Conservation (phyloP, 371 early-diverging fungal genomes). For the Choanephora cucurbitarum region DNA sequence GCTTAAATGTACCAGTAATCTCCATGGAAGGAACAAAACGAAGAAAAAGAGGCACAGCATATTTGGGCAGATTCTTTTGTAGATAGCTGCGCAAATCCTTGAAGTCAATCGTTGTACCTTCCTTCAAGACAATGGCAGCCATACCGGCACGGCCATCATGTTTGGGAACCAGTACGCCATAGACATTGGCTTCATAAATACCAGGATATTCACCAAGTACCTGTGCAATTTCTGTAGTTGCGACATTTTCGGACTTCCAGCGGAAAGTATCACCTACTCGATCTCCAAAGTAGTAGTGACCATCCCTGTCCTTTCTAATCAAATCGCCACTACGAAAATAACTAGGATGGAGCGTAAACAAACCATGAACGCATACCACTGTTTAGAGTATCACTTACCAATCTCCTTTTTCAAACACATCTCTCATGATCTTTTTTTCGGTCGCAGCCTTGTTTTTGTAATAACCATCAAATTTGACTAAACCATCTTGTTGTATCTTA, state of each 20-base stretch:
- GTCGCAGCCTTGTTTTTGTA: slow-evolving; percentile 49
- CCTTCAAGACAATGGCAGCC: slow-evolving; percentile 59
- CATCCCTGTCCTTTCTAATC: slow-evolving; percentile 51
- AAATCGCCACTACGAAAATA: slow-evolving; percentile 76
- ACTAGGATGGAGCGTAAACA: slow-evolving; percentile 12
- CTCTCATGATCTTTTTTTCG: slow-evolving; percentile 45
- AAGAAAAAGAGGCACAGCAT: slow-evolving; percentile 65
- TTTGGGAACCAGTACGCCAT: slow-evolving; percentile 51
- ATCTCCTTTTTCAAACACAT: slow-evolving; percentile 38
- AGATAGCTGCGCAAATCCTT: slow-evolving; percentile 33
- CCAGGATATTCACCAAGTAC: slow-evolving; percentile 58
- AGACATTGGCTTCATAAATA: slow-evolving; percentile 65
- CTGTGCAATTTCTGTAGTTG: slow-evolving; percentile 67
- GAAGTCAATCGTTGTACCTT: slow-evolving; percentile 27
- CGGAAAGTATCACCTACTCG: slow-evolving; percentile 77
- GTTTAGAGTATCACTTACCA: slow-evolving; percentile 10
- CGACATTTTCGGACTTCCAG: slow-evolving; percentile 73
- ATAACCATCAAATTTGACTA: slow-evolving; percentile 38
- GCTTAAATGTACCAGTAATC: slow-evolving; percentile 61
- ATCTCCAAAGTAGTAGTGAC: slow-evolving; percentile 73
- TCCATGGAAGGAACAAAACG: slow-evolving; percentile 49
- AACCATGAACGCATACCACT: neutral
- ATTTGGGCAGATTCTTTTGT: slow-evolving; percentile 54
- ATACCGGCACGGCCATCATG: slow-evolving; percentile 74
- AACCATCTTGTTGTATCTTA: slow-evolving; percentile 20